A percentile compares a stretch with the other conserved stretches of the same genome.
Evolutionary conservation across 2,329 filamentous ascomycete species (phyloP).

Genomic region (Talaromyces piceae): DNA sequence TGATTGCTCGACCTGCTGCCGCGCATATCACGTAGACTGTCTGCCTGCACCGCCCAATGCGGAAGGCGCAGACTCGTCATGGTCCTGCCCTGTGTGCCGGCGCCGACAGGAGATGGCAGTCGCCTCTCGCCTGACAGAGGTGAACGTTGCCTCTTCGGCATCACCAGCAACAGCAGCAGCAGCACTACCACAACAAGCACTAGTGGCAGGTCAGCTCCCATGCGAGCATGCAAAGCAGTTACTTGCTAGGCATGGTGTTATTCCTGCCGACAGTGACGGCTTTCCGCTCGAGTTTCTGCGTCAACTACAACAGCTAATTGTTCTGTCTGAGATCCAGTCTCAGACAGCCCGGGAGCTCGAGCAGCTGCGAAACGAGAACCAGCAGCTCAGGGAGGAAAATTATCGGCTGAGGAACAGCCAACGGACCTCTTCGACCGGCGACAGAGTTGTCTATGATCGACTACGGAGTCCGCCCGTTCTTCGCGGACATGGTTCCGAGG

Average conservation of each 20-base stretch:
- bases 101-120: neutral
- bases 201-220: neutral
- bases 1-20: constrained; percentile 23
- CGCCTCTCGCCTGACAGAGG: neutral
- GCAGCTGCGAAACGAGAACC: constrained; percentile 18
- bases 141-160: neutral
- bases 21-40: constrained; percentile 24
- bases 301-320: constrained; percentile 19
- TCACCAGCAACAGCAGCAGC: no score
- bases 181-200: no score
- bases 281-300: constrained; percentile 15
- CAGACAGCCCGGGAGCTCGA: constrained; percentile 15
- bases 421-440: constrained; percentile 8
- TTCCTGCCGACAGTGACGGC: constrained; percentile 10
- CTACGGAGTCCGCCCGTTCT: neutral
- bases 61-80: constrained; percentile 9
- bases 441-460: constrained; percentile 1
- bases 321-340: constrained; percentile 16
- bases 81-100: constrained; percentile 22
- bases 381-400: constrained; percentile 18
- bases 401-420: constrained; percentile 16
- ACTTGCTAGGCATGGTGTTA: constrained; percentile 9
- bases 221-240: constrained; percentile 8
- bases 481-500: neutral
- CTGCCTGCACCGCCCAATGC: constrained; percentile 9